Percentiles rank a stretch among this genome's conserved stretches.
Conservation (phyloP, 148 eudicot genomes). For the Diospyros kaki region DNA sequence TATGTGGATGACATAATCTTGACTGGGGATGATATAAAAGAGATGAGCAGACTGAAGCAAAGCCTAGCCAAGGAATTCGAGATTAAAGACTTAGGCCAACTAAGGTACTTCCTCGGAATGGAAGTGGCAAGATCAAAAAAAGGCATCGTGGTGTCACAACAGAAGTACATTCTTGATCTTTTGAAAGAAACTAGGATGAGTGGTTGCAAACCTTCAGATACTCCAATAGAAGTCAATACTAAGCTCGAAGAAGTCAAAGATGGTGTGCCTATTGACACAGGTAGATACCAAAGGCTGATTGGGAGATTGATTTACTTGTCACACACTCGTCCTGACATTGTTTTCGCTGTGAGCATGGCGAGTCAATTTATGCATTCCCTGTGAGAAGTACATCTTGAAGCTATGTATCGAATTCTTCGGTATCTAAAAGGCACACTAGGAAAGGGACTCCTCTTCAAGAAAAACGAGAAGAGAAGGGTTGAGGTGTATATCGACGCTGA, state of each 20-base stretch:
- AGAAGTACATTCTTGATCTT: not conserved
- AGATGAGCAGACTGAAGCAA: not conserved
- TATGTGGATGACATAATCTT: too few species aligned
- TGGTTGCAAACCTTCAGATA: not conserved
- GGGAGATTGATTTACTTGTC: not conserved
- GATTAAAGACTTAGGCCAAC: too few species aligned
- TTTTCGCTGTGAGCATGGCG: not conserved
- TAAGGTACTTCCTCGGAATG: too few species aligned
- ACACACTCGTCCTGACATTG: not conserved
- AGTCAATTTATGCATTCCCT: slow-evolving; percentile 5
- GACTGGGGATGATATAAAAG: not conserved
- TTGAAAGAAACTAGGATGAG: not conserved
- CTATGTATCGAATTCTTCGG: not conserved
- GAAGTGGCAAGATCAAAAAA: too few species aligned
- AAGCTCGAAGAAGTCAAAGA: not conserved
- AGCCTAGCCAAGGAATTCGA: too few species aligned
- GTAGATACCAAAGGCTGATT: slow-evolving; percentile 1
- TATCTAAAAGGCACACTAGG: slow-evolving; percentile 3
- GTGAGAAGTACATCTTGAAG: not conserved
- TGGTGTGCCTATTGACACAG: not conserved
- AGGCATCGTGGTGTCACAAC: not conserved
- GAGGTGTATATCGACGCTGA: not conserved
- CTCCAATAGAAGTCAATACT: not conserved
- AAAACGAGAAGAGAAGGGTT: not conserved
- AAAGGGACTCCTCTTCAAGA: slow-evolving; percentile 3